Percentiles rank a stretch among this genome's conserved stretches.
Evolutionary conservation across 495 filamentous ascomycete genomes (phyloP).

Genomic region (Aspergillus diversus): DNA sequence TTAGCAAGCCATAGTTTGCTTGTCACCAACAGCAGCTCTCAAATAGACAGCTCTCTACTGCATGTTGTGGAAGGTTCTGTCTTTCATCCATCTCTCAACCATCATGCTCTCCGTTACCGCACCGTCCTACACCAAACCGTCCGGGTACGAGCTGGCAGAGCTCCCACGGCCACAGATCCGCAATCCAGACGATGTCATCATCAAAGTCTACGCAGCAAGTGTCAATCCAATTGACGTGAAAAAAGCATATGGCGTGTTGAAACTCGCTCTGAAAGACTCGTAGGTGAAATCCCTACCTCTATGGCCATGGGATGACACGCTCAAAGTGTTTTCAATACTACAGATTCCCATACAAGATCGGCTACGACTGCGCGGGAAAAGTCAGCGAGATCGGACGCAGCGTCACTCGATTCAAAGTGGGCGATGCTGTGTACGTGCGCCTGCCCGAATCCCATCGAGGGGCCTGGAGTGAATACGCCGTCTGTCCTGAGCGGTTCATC

Average conservation of each 20-base stretch:
- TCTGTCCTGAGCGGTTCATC: slow-evolving; percentile 38
- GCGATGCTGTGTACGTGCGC: slow-evolving; percentile 56
- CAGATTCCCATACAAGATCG: slow-evolving; percentile 47
- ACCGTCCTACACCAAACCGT: neutral
- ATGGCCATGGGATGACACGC: neutral
- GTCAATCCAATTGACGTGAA: slow-evolving; percentile 57
- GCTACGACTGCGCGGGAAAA: slow-evolving; percentile 51
- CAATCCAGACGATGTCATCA: slow-evolving; percentile 42
- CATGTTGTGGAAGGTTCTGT: neutral
- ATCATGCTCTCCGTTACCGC: neutral
- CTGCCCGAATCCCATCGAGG: slow-evolving; percentile 34
- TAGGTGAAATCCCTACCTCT: neutral
- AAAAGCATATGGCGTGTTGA: slow-evolving; percentile 37
- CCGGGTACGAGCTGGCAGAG: neutral
- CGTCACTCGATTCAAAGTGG: slow-evolving; percentile 48
- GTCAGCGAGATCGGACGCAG: slow-evolving; percentile 46
- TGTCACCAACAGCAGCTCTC: too few species aligned
- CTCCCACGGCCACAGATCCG: neutral
- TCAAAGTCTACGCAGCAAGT: slow-evolving; percentile 53
- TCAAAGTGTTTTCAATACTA: slow-evolving; percentile 10
- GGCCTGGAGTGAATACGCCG: slow-evolving; percentile 43
- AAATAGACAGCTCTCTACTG: neutral
- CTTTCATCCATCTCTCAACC: neutral
- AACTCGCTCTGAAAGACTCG: slow-evolving; percentile 31
- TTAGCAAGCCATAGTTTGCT: too few species aligned